Conservation (phyloP, 148 eudicot genomes). For the Tetragonia tetragonoides region DNA sequence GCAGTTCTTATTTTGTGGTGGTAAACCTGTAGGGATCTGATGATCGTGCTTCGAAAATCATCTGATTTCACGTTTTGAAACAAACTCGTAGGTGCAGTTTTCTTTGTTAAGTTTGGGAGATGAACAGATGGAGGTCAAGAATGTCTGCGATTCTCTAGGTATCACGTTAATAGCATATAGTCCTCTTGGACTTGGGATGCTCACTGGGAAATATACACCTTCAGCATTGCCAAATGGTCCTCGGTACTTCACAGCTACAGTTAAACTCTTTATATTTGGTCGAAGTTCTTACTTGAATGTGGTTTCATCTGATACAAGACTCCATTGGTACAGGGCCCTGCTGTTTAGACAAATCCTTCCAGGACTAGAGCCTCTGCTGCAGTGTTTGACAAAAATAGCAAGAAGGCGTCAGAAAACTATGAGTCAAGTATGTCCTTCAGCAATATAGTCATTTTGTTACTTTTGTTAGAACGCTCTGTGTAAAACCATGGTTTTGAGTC, state of each 20-base stretch:
- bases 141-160: slow-evolving; percentile 71
- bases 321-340: slow-evolving; percentile 51
- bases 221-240: slow-evolving; percentile 80
- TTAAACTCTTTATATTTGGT: background rate
- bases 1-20: no score
- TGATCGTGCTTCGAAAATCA: background rate
- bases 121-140: slow-evolving; percentile 80
- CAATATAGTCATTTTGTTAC: background rate
- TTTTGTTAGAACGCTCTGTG: no score
- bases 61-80: background rate
- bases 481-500: no score
- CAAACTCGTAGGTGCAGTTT: slow-evolving; percentile 68
- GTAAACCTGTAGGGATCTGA: background rate
- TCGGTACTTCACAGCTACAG: slow-evolving; percentile 38
- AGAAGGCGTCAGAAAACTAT: slow-evolving; percentile 61
- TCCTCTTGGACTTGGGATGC: slow-evolving; percentile 96
- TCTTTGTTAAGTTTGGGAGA: slow-evolving; percentile 82
- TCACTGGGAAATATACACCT: slow-evolving; percentile 81
- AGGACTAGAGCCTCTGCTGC: slow-evolving; percentile 76
- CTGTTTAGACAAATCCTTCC: slow-evolving; percentile 83
- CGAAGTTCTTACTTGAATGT: slow-evolving; percentile 2
- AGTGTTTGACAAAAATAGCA: slow-evolving; percentile 57
- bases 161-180: slow-evolving; percentile 77
- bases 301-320: slow-evolving; percentile 1
- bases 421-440: slow-evolving; percentile 55